Percentiles rank a stretch among this genome's conserved stretches.
Conservation (phyloP, 345 rosid species). For the thale cress (Arabidopsis thaliana) region TAIR10.1 NC_003074.8:23052001-23052500, state of each 20-base stretch:
- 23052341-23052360: constrained; percentile 52
- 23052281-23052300: constrained; percentile 68
- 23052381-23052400: constrained; percentile 73
- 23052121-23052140: constrained; percentile 1
- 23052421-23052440: constrained; percentile 74
- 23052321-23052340: constrained; percentile 60
- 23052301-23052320: constrained; percentile 65
- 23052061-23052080: background rate
- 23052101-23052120: constrained; percentile 5
- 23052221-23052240: background rate
- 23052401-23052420: constrained; percentile 79
- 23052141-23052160: background rate
- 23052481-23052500: background rate
- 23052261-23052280: constrained; percentile 27
- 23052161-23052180: background rate
- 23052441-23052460: background rate
- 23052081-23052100: background rate
- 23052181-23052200: background rate
- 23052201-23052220: background rate
- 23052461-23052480: background rate
- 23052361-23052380: constrained; percentile 65
- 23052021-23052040: background rate
- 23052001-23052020: background rate
- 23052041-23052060: constrained; percentile 20
- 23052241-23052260: background rate